These are phyloP conservation scores for Fusarium illudens DNA, from an alignment of 2,329 filamentous ascomycete species.

Conservation along the genomic window DNA sequence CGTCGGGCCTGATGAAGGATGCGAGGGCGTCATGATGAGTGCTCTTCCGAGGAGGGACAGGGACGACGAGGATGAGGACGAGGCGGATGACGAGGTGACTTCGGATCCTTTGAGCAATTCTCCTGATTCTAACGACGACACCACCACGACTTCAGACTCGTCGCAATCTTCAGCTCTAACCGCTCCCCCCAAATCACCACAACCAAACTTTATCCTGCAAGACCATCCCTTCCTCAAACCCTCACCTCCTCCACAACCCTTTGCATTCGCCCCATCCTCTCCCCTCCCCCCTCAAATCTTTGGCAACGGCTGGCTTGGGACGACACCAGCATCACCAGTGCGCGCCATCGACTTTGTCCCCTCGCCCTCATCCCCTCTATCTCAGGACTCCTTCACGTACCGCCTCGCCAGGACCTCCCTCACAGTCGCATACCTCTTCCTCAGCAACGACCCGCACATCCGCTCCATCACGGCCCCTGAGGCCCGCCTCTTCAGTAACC, in stretches of 20 bases:
- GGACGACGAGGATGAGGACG: neutral
- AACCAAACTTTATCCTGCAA: slow-evolving; percentile 8
- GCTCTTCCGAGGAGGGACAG: slow-evolving; percentile 8
- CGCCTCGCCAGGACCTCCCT: slow-evolving; percentile 33
- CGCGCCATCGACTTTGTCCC: neutral
- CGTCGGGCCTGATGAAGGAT: slow-evolving; percentile 36
- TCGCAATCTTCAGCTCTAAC: slow-evolving; percentile 2
- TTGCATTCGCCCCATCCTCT: slow-evolving; percentile 7
- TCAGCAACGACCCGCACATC: slow-evolving; percentile 20
- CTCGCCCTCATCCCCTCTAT: slow-evolving; percentile 9
- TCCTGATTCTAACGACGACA: slow-evolving; percentile 1
- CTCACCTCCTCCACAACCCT: neutral
- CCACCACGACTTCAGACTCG: neutral
- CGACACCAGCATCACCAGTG: slow-evolving; percentile 20
- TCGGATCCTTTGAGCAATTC: slow-evolving; percentile 1
- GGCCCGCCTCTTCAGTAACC: slow-evolving; percentile 31
- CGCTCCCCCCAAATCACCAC: neutral
- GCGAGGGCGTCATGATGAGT: slow-evolving; percentile 10
- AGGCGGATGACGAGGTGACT: neutral
- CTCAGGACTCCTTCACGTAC: slow-evolving; percentile 33
- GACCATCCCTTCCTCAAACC: slow-evolving; percentile 4
- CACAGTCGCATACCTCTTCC: slow-evolving; percentile 33
- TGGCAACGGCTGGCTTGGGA: slow-evolving; percentile 38
- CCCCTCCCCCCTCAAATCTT: slow-evolving; percentile 34
- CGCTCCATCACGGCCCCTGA: slow-evolving; percentile 8